These are phyloP conservation scores for Zasmidium citrigriseum DNA, from an alignment of 2,329 filamentous ascomycete genomes.

Conservation along the genomic window DNA sequence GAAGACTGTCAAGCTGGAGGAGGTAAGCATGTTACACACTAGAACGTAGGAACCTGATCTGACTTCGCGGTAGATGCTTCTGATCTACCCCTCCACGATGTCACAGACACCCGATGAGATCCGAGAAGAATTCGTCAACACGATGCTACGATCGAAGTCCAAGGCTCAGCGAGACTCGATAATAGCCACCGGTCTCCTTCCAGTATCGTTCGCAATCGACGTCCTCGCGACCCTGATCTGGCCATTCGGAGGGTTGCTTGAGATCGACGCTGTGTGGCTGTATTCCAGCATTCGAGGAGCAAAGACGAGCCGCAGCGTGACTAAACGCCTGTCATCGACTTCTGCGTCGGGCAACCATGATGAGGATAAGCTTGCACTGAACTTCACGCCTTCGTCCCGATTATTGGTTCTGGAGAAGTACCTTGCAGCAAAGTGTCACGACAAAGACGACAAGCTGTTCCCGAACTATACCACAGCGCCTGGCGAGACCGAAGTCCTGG, in stretches of 20 bases:
- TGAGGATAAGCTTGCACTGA: slow-evolving; percentile 36
- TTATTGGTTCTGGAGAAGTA: slow-evolving; percentile 41
- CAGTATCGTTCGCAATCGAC: slow-evolving; percentile 28
- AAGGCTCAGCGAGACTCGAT: slow-evolving; percentile 46
- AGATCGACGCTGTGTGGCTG: slow-evolving; percentile 28
- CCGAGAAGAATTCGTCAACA: slow-evolving; percentile 44
- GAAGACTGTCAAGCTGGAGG: slow-evolving; percentile 36
- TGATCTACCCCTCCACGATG: slow-evolving; percentile 40
- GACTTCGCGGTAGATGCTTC: no score
- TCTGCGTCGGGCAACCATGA: slow-evolving; percentile 15
- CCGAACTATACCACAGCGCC: slow-evolving; percentile 31
- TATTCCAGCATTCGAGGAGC: slow-evolving; percentile 49
- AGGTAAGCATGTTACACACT: slow-evolving; percentile 18
- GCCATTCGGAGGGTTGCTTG: slow-evolving; percentile 40
- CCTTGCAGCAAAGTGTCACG: slow-evolving; percentile 42
- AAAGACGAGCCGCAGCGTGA: slow-evolving; percentile 15
- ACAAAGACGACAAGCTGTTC: slow-evolving; percentile 40
- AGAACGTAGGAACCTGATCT: no score
- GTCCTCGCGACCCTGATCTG: slow-evolving; percentile 37
- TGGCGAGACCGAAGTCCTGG: slow-evolving; percentile 42
- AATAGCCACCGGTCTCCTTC: slow-evolving; percentile 47
- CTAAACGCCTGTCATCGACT: slow-evolving; percentile 16
- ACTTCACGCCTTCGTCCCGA: slow-evolving; percentile 39
- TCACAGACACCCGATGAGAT: slow-evolving; percentile 27
- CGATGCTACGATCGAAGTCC: slow-evolving; percentile 45